These are phyloP conservation scores for Silene vulgaris DNA, from an alignment of 179 eudicot species.

Conservation along the genomic window DNA sequence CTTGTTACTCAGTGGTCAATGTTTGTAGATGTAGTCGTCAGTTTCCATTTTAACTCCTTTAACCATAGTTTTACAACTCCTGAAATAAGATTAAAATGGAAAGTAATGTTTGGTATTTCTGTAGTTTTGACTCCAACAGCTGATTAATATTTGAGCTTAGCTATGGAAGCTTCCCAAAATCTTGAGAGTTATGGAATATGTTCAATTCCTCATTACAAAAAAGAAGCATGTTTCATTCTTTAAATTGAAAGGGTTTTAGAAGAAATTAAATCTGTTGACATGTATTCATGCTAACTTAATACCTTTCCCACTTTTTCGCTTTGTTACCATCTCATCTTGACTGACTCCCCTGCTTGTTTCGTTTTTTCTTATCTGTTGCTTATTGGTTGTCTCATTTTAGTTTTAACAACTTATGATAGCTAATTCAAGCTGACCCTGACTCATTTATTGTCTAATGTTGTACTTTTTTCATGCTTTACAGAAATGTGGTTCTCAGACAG, in stretches of 20 bases:
- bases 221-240: neutral
- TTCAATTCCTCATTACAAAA: neutral
- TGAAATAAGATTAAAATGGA: neutral
- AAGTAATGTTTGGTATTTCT: slow-evolving; percentile 7
- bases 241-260: neutral
- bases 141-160: neutral
- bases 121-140: neutral
- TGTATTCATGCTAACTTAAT: neutral
- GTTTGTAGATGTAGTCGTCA: no score
- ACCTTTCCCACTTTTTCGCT: neutral
- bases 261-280: neutral
- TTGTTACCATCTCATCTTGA: neutral
- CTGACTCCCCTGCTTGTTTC: neutral
- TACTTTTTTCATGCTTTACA: slow-evolving; percentile 27
- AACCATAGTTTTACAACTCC: no score
- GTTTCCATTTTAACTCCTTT: no score
- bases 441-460: neutral
- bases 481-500: slow-evolving; percentile 41
- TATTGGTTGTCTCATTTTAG: neutral
- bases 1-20: no score
- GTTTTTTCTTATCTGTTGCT: no score
- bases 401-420: neutral
- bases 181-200: neutral
- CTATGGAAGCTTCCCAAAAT: neutral
- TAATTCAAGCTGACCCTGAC: neutral